Percentiles rank a stretch among this genome's conserved stretches.
Evolutionary conservation across 1,284 basidiomycete species (phyloP).

Genomic region (Abortiporus biennis): DNA sequence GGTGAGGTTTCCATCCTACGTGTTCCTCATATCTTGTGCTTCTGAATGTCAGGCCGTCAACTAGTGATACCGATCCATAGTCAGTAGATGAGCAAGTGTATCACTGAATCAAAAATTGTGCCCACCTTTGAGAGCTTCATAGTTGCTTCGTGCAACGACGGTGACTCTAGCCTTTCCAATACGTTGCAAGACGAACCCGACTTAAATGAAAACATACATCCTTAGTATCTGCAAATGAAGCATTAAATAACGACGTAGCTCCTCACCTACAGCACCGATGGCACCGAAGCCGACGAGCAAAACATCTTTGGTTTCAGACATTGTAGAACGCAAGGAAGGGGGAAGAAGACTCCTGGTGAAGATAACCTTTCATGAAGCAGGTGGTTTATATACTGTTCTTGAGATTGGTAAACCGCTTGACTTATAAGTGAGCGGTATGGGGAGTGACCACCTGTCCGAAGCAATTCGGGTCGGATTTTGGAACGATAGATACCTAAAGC

Average conservation of each 20-base stretch:
- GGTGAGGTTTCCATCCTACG: slow-evolving; percentile 54
- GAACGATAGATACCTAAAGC: no score
- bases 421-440: no score
- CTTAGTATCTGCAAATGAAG: background rate
- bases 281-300: slow-evolving; percentile 55
- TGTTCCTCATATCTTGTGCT: slow-evolving; percentile 58
- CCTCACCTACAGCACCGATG: slow-evolving; percentile 51
- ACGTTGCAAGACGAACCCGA: slow-evolving; percentile 57
- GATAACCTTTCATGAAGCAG: no score
- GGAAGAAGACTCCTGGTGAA: no score
- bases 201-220: slow-evolving; percentile 28
- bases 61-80: slow-evolving; percentile 18
- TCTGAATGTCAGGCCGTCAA: slow-evolving; percentile 47
- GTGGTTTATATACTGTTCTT: no score
- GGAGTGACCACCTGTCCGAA: no score
- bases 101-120: background rate
- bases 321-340: background rate
- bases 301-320: slow-evolving; percentile 34
- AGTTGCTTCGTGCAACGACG: slow-evolving; percentile 71
- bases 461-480: no score
- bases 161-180: slow-evolving; percentile 65
- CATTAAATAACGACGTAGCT: slow-evolving; percentile 1
- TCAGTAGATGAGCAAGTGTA: background rate
- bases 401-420: no score
- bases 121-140: slow-evolving; percentile 47